Evolutionary conservation across 2,329 filamentous ascomycete genomes (phyloP), one percentile per base, ranked within the genome.

Genomic region (Onygena corvina): DNA sequence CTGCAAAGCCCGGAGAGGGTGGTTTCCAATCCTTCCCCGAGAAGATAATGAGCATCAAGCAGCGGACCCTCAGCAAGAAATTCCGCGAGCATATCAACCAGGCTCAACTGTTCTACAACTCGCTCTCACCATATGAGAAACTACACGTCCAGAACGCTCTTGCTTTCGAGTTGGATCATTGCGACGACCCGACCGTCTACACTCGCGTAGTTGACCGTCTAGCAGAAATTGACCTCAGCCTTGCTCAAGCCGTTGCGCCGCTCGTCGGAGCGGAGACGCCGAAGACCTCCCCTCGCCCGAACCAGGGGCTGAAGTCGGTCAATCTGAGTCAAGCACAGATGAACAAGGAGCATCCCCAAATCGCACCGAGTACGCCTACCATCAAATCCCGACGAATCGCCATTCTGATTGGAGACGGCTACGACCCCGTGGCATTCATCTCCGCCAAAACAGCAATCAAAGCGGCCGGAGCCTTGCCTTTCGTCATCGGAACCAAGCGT

Each of bases 81-180:
- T 90, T 90, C 72, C 76, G 73, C 54, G 84, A 92, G 53, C 84
- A 90, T 61, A 78, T 77, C 65, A 81, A 76, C 46, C 86, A 92
- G 63, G 84, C 86, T 0, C 84, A 89, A 61, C 71, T 90, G 1
- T 92, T 92, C 70, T 90, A 80, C 70, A 90, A 90, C 70, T 88
- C 83, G 12, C 65, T 90, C 56, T 77, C 78, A 0, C 67, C 73
- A 0, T 69, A 78, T 2, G 86, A 90, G 65, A 80, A 84, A 66
- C 59, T 60, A 9, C 83, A 86, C 60, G 65, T 84, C 12, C 68
- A 70, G 23, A 70, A 68, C 30, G 78, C 83, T 0, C 72, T 86
- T 8, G 71, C 71, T 2, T 87, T 86, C 59, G 83, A 86, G 65
- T 70, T 92, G 1, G 84, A 88, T 59, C 85, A 90, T 64, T 92